Evolutionary conservation across 176 grass and related monocot species (phyloP), one percentile per base, ranked within the genome.

Genomic region (Metroxylon sagu): DNA sequence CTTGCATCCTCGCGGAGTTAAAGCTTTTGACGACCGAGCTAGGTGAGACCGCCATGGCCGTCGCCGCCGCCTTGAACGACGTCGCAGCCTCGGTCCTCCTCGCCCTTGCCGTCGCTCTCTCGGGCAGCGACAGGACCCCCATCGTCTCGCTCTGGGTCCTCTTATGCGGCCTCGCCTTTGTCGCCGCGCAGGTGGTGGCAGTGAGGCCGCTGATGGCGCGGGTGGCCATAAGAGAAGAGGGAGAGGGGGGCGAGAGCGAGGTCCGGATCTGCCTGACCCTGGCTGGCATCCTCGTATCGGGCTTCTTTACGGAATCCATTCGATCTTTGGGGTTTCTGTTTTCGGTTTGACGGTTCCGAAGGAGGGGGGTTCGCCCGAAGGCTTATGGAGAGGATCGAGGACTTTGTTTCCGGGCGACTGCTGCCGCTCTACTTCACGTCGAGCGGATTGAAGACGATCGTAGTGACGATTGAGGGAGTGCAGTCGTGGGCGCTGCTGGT

Each of bases 261-360:
- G 25, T 67, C 5, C 86, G 85, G 85, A 82, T 86, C 16, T 68
- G 76, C 1, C 68, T 56, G 7, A 86, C 85, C 3, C 74, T 95
- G 0, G 82, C 70, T 0, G 90, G 85, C 0, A 82, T 89, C 0
- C 58, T 95, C 0, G 72, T 76, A 0, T 89, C 85, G 0, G 90
- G 82, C 0, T 72, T 95, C 12, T 73, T 77, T 48, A 86, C 90
- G 2, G 90, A 3, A 95, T 89, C 71, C 90, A 95, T 77, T 61
- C 90, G 31, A 95, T 89, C 74, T 95, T 95, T 50, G 85, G 90
- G 2, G 90, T 73, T 1, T 95, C 89, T 69, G 90, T 95, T 4
- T 95, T 95, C 67, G 85, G 90, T 1, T 64, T 95, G 1, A 80
- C 66, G 3, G 83, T 95, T 57, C 85, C 90, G 28, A 89, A 89